Base-by-base conservation (phyloP, 2,329 filamentous ascomycete species). In the Alternaria metachromatica region DNA sequence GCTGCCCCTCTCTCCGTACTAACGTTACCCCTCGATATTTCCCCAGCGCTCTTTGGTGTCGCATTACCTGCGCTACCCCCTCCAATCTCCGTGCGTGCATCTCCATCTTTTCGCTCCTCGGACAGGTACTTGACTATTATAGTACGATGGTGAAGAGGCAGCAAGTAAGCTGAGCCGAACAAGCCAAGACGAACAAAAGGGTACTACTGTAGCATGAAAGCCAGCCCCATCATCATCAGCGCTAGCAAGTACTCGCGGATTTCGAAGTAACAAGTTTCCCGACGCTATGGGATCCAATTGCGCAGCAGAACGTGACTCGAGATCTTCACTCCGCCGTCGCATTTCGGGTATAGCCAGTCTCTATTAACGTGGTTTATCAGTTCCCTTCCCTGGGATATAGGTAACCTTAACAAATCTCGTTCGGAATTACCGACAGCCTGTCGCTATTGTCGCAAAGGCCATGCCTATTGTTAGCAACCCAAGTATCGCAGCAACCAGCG, bases 1-100 rank as follows among this genome's bases (percentile, higher is more conserved):
- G n/a, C 56, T 37, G 33, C 33, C 33, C 33, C 28, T 28, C 30
- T 33, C 48, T 30, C 11, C 6, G n/a, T 33, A 21, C 41, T 37
- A 23, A 41, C 9, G 37, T 41, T 41, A 41, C 37, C 37, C 37
- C 37, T 41, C 37, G 15, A 41, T 18, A 41, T 41, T 41, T 41
- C 37, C n/a, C 37, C 37, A 41, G 15, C 37, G 8, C 33, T 37
- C 33, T 41, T 23, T 41, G 23, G 30, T 37, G 33, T 46, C 20
- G 26, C 33, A 37, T 30, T 33, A 45, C 44, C 45, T 45, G 49
- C 33, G 43, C 58, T 60, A 48, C 15, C 13, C 41, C 18, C 25
- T 30, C 50, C 21, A 55, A 55, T 61, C 44, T 61, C 58, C 51
- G 53, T 57, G 58, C 58, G 30, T 57, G 59, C 45, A 60, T 43